A percentile compares a stretch with the other conserved stretches of the same genome.
phyloP scores from a whole-genome alignment of 176 grass and related monocot genomes.

The Paspalum vaginatum region DNA sequence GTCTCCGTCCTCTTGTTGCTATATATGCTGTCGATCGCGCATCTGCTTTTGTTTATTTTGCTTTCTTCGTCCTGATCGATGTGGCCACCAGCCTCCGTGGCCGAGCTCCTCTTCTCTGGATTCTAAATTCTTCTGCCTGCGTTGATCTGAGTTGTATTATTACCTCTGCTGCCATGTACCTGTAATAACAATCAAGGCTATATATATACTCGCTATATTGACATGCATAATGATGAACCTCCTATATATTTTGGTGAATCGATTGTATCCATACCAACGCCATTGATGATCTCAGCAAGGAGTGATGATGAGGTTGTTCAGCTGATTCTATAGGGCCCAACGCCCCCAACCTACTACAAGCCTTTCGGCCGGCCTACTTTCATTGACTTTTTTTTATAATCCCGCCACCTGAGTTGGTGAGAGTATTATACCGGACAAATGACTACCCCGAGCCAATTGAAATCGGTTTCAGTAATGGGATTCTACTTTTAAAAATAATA shows the following conservation, averaged over 20 bases:
- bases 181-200: slow-evolving; percentile 27
- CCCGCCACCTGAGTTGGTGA: no score
- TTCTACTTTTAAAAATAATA: no score
- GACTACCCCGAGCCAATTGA: no score
- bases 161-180: slow-evolving; percentile 14
- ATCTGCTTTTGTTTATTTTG: slow-evolving; percentile 33
- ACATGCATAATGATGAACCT: neutral
- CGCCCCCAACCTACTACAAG: no score
- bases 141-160: neutral
- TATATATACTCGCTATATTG: neutral
- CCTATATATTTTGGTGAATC: neutral
- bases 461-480: no score
- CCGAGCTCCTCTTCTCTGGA: neutral
- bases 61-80: neutral
- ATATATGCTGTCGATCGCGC: neutral
- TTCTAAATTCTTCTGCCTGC: slow-evolving; percentile 17
- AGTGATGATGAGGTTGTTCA: no score
- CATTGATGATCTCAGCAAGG: no score
- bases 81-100: neutral
- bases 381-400: no score
- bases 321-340: no score
- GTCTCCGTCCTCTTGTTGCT: neutral
- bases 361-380: no score
- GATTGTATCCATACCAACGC: no score
- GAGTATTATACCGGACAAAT: no score